phyloP scores from a whole-genome alignment of 192 early-diverging fungal species.

The Jimgerdemannia lactiflua region DNA sequence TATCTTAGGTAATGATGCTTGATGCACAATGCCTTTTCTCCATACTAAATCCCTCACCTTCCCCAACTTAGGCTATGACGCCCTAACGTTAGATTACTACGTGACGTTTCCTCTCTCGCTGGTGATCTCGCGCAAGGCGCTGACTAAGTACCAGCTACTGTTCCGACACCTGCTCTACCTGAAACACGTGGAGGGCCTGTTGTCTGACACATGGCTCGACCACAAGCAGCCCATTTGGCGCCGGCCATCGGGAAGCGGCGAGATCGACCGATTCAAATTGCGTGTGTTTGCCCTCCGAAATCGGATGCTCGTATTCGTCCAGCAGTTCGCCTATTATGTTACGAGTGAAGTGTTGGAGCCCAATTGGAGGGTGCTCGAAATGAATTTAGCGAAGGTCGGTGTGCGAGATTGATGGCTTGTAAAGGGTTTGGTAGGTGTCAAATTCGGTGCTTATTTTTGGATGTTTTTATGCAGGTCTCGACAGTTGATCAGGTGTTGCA shows the following conservation, averaged over 20 bases:
- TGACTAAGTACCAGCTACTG: conserved; percentile 89
- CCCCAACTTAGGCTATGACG: conserved; percentile 62
- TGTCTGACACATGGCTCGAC: conserved; percentile 76
- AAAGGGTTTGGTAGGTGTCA: background rate
- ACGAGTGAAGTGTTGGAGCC: conserved; percentile 94
- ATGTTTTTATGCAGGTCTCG: conserved; percentile 33
- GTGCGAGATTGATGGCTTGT: background rate
- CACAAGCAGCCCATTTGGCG: conserved; percentile 55
- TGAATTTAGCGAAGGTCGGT: conserved; percentile 51
- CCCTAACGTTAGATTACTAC: conserved; percentile 78
- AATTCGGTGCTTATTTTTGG: background rate
- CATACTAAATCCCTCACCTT: background rate
- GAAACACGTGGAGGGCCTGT: conserved; percentile 83
- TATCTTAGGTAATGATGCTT: background rate
- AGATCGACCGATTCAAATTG: conserved; percentile 51
- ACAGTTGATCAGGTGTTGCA: conserved; percentile 89
- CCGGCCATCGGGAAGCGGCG: conserved; percentile 37
- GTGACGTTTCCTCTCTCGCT: conserved; percentile 88
- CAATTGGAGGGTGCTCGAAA: conserved; percentile 74
- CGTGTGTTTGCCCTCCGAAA: conserved; percentile 71
- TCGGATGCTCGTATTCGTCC: conserved; percentile 88
- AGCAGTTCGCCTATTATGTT: conserved; percentile 88
- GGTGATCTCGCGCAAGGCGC: conserved; percentile 76
- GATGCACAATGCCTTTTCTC: background rate
- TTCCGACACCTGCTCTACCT: conserved; percentile 88